Base-by-base conservation (phyloP, 1,284 basidiomycete genomes). In the Marasmius fiardii region DNA sequence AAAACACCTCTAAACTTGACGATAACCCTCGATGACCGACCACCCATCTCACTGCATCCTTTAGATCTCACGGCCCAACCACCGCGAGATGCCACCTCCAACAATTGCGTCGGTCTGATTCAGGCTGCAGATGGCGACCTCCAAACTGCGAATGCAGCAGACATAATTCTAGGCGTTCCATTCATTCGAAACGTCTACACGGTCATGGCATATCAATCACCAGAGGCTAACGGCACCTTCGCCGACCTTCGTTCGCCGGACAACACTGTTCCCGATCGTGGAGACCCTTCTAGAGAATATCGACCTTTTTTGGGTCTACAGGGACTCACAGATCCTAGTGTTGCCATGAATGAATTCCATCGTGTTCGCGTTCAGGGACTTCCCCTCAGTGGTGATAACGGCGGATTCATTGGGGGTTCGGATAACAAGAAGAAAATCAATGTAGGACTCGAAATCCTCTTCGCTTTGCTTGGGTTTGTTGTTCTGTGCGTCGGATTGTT, bases 151-250 rank as follows among this genome's bases (percentile, higher is more conserved):
- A 62, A 58, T 11, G 69, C 81, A 26, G 80, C 79, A 0, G 87
- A 90, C 65, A 82, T 90, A 70, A 75, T 88, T 53, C 81, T 90
- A 43, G 89, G 88, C 26, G 84, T 89, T 0, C 84, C 88, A 0
- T 91, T 90, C 66, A 72, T 91, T 62, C 78, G 88, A 10, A 90
- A 83, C 63, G 78, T 81, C 3, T 91, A 90, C 66, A 83, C 80
- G 20, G 87, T 90, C 58, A 79, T 90, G 78, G 83, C 83, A 0
- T 88, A 85, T 65, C 74, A 79, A 50, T 58, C 65, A 0, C 83
- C 84, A 2, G 63, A 72, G 47, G 24, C 68, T 0, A 62, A 74
- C 23, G 84, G 84, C 5, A 63, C 63, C 2, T 83, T 86, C 63
- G 68, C 57, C n/a, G 57, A 58, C 43, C 16, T 58, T 12, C 56